Evolutionary conservation across 2,329 filamentous ascomycete genomes (phyloP), one percentile per base, ranked within the genome.

Genomic region (Alternaria sp.): DNA sequence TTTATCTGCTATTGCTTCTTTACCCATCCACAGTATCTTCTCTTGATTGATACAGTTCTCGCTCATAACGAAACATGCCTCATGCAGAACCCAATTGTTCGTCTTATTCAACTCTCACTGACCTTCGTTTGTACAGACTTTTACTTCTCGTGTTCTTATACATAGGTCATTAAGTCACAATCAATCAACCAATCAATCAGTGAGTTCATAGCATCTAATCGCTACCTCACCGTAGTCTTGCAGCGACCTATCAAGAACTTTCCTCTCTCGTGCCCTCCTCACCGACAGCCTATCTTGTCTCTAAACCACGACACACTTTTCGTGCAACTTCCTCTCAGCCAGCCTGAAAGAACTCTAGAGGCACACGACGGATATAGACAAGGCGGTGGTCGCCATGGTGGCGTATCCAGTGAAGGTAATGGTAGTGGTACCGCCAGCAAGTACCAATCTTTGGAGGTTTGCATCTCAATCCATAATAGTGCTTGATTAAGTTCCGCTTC

Each of bases 361-460:
- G 30, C 27, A 12, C 45, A 60, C 25, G 57, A 62, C 40, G 49
- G 57, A 3, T 60, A 62, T 32, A 36, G 48, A 41, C 54, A 62
- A 14, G 59, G 54, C 1, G 54, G 62, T 20, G 59, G 49, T 18
- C 64, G 57, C 25, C 64, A 62, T 18, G 66, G 54, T 18, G 64
- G 36, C 18, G 32, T 68, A 7, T 59, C 62, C 4, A 18, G 28
- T 4, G 57, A 63, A 18, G 57, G 57, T 11, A 25, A 32, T 11
- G 20, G 12, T 44, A 22, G 5, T 11, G 18, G 18, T 41, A 22
- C 38, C 22, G 38, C 11, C 18, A 41, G 18, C 46, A 49, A 49
- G 46, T 49, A 25, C 34, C 20, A 28, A 36, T 2, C 1, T 49
- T 12, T 25, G 20, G 16, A 20, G 18, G 4, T 16, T n/a, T 3